Evolutionary conservation across 129 eudicot genomes (phyloP).

Genomic region (Arctium minus): DNA sequence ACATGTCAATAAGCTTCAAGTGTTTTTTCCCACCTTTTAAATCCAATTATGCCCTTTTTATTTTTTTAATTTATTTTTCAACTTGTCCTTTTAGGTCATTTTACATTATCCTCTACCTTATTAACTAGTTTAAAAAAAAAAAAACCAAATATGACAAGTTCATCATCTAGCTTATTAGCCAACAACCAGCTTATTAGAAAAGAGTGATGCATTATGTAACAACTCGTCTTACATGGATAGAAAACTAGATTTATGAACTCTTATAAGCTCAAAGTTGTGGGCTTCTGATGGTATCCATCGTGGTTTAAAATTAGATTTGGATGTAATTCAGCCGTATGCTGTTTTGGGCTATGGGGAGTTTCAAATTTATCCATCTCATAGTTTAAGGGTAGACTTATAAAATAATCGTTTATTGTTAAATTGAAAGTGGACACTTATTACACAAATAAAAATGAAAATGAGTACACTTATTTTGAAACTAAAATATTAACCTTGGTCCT

Average conservation of each 20-base stretch:
- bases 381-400: neutral
- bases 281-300: too few relatives aligned
- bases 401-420: neutral
- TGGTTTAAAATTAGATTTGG: too few relatives aligned
- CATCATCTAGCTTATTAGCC: neutral
- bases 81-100: neutral
- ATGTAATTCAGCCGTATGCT: neutral
- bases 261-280: too few relatives aligned
- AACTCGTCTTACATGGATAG: too few relatives aligned
- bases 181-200: neutral
- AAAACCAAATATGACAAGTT: neutral
- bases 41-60: neutral
- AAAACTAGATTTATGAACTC: too few relatives aligned
- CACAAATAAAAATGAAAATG: too few relatives aligned
- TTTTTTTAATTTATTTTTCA: neutral
- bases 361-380: neutral
- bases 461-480: too few relatives aligned
- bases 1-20: neutral
- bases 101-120: neutral
- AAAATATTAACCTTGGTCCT: too few relatives aligned
- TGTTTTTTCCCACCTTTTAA: neutral
- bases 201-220: too few relatives aligned
- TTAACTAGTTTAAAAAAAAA: too few relatives aligned
- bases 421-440: neutral
- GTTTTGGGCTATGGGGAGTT: neutral